A percentile compares a stretch with the other conserved stretches of the same genome.
These are phyloP conservation scores for Picochlorum costavermella DNA, from an alignment of 139 green algal species.

Conservation along the genomic window DNA sequence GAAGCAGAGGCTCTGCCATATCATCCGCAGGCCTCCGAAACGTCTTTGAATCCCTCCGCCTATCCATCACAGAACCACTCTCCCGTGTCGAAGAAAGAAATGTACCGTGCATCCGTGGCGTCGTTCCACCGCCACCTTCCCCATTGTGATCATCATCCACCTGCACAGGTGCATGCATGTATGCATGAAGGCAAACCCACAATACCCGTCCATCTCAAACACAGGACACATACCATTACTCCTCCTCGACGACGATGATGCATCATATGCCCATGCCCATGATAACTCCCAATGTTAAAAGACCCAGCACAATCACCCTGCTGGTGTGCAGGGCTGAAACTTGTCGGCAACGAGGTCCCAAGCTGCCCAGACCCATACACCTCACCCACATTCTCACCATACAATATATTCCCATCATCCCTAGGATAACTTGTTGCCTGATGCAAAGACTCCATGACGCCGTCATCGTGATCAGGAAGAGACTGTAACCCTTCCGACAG, in stretches of 20 bases:
- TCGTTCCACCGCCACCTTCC: too few relatives aligned
- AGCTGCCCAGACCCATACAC: background rate
- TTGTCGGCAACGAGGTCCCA: background rate
- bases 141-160: too few relatives aligned
- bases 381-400: slow-evolving; percentile 1
- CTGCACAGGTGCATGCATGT: too few relatives aligned
- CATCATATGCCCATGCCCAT: slow-evolving; percentile 10
- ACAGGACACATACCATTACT: background rate
- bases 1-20: background rate
- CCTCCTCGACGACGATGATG: background rate
- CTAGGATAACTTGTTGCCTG: background rate
- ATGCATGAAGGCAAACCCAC: too few relatives aligned
- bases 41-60: too few relatives aligned
- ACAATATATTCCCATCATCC: background rate
- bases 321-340: background rate
- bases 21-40: too few relatives aligned
- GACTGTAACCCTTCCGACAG: background rate
- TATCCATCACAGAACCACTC: too few relatives aligned
- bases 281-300: background rate
- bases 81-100: too few relatives aligned
- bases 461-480: background rate
- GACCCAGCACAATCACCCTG: background rate
- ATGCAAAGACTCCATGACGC: background rate
- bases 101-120: too few relatives aligned
- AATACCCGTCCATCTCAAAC: background rate